Evolutionary conservation across 306 rosid genomes (phyloP).

Genomic region (Carpinus viminea): DNA sequence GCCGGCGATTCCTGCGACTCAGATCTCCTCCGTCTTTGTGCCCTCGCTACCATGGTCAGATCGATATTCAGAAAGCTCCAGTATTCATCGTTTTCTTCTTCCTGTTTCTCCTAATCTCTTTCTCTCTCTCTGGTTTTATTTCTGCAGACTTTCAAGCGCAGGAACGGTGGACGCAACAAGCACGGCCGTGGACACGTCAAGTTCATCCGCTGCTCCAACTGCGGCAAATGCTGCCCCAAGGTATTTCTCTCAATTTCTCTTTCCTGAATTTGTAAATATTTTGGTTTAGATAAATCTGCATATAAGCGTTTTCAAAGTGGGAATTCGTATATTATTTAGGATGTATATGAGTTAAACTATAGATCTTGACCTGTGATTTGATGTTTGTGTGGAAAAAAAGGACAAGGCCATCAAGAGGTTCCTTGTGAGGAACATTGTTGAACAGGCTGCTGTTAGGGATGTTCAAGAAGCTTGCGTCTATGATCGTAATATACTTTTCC

Average conservation of each 20-base stretch:
- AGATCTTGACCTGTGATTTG: neutral
- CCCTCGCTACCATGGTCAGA: conserved; percentile 36
- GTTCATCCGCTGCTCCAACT: conserved; percentile 87
- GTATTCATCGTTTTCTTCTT: neutral
- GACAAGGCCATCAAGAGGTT: conserved; percentile 85
- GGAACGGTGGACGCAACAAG: conserved; percentile 96
- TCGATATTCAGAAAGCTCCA: neutral
- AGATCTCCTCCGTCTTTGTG: conserved; percentile 14
- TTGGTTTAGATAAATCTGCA: neutral
- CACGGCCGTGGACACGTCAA: conserved; percentile 95
- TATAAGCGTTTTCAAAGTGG: neutral
- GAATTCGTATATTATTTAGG: neutral
- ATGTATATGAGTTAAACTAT: neutral
- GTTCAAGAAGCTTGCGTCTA: conserved; percentile 96
- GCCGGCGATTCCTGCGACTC: neutral
- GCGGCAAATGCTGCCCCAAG: conserved; percentile 98
- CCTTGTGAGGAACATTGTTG: conserved; percentile 94
- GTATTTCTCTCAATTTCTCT: conserved; percentile 24
- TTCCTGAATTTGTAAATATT: neutral
- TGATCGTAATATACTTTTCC: conserved; percentile 52
- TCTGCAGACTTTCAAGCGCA: conserved; percentile 85
- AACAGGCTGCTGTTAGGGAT: conserved; percentile 96
- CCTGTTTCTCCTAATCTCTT: neutral
- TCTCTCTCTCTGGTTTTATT: neutral
- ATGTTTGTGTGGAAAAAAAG: conserved; percentile 26